Percentiles rank a stretch among this genome's conserved stretches.
These are phyloP conservation scores for Erucastrum elatum DNA, from an alignment of 345 rosid genomes.

Conservation along the genomic window DNA sequence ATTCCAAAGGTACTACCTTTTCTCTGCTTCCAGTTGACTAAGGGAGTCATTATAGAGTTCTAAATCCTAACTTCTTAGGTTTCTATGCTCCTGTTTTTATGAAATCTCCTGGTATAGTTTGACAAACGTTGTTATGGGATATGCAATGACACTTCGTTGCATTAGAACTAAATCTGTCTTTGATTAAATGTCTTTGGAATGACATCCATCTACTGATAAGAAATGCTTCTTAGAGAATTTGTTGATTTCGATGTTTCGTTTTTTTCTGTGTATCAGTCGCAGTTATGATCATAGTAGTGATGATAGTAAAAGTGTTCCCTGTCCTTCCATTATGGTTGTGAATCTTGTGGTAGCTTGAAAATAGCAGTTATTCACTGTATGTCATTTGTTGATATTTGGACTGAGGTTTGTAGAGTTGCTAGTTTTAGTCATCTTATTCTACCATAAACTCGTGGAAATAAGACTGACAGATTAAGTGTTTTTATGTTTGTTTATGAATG, in stretches of 20 bases:
- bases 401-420: neutral
- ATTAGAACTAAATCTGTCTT: slow-evolving; percentile 8
- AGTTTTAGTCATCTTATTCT: neutral
- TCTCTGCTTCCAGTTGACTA: neutral
- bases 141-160: neutral
- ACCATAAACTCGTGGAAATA: neutral
- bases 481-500: neutral
- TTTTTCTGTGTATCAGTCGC: neutral
- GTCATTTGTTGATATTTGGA: neutral
- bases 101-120: slow-evolving; percentile 10
- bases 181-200: neutral
- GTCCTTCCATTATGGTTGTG: neutral
- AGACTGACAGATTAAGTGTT: neutral
- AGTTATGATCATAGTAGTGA: neutral
- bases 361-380: neutral
- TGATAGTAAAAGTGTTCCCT: neutral
- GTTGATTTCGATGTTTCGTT: neutral
- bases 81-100: neutral
- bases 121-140: neutral
- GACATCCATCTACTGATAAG: neutral
- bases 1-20: slow-evolving; percentile 55
- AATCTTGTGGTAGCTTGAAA: neutral
- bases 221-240: neutral
- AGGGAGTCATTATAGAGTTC: neutral
- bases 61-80: neutral